These are phyloP conservation scores for Leucogyrophana mollusca DNA, from an alignment of 768 basidiomycete genomes.

Conservation along the genomic window DNA sequence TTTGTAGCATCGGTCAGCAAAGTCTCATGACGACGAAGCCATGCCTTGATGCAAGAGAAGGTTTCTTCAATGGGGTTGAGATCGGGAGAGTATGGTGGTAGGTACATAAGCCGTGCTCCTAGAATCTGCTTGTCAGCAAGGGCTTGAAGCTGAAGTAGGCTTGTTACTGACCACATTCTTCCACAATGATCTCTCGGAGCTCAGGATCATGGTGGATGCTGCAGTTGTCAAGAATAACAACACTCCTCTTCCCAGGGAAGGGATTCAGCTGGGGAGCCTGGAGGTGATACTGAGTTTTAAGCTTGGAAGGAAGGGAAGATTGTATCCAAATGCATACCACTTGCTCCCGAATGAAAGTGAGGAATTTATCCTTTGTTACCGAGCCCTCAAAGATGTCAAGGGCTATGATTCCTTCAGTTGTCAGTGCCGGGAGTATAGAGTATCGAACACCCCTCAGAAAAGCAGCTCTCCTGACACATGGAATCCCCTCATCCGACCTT, in stretches of 20 bases:
- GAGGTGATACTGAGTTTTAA: not conserved
- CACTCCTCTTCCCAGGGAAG: conserved; percentile 33
- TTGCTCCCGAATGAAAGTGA: conserved; percentile 20
- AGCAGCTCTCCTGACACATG: conserved; percentile 21
- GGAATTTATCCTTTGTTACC: conserved; percentile 28
- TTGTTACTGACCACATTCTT: conserved; percentile 7
- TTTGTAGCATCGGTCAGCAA: conserved; percentile 6
- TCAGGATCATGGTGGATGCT: conserved; percentile 40
- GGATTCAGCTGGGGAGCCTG: conserved; percentile 29
- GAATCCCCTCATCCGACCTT: not conserved
- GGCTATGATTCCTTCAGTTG: conserved; percentile 23
- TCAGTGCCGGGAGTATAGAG: conserved; percentile 28
- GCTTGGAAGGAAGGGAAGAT: no score
- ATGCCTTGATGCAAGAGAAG: conserved; percentile 30
- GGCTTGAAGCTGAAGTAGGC: not conserved
- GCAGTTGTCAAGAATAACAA: conserved; percentile 40
- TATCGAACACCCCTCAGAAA: conserved; percentile 27
- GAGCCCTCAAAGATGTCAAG: conserved; percentile 30
- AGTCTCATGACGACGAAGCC: conserved; percentile 24
- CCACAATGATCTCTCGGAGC: conserved; percentile 29
- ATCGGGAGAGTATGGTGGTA: conserved; percentile 35
- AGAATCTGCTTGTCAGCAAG: not conserved
- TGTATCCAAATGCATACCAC: no score
- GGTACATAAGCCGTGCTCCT: conserved; percentile 27
- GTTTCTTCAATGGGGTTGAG: conserved; percentile 36